These are phyloP conservation scores for Podosphaera leucotricha DNA, from an alignment of 2,329 filamentous ascomycete species.

Conservation along the genomic window DNA sequence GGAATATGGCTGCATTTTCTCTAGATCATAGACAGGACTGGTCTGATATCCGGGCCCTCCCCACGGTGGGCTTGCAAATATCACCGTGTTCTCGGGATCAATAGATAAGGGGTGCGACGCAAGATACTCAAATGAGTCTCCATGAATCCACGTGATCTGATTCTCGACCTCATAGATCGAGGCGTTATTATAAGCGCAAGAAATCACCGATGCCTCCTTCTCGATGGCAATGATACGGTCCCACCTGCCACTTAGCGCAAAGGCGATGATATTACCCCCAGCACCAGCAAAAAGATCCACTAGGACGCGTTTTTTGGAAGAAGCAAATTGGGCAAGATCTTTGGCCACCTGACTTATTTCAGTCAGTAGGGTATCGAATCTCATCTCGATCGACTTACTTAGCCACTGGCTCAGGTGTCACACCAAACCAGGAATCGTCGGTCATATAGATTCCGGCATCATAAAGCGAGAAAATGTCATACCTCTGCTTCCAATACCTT, in stretches of 20 bases:
- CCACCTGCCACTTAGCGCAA: constrained; percentile 62
- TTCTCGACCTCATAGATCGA: constrained; percentile 56
- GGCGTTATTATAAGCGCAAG: constrained; percentile 84
- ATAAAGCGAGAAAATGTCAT: constrained; percentile 70
- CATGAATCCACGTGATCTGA: constrained; percentile 66
- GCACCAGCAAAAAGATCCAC: constrained; percentile 82
- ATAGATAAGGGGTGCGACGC: constrained; percentile 6
- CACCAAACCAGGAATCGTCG: constrained; percentile 86
- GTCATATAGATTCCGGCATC: constrained; percentile 79
- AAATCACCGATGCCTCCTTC: constrained; percentile 53
- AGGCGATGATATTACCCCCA: constrained; percentile 87
- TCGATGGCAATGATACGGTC: constrained; percentile 73
- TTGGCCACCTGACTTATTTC: constrained; percentile 42
- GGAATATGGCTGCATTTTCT: constrained; percentile 72
- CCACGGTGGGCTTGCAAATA: constrained; percentile 56
- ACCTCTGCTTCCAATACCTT: constrained; percentile 71
- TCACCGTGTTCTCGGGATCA: constrained; percentile 18
- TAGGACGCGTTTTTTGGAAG: constrained; percentile 20
- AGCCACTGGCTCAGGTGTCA: constrained; percentile 82
- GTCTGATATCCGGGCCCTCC: constrained; percentile 42
- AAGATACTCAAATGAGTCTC: constrained; percentile 46
- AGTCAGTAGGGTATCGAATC: background rate
- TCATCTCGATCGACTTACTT: constrained; percentile 26
- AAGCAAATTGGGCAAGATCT: constrained; percentile 32
- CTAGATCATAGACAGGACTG: constrained; percentile 56